Evolutionary conservation across 345 rosid species (phyloP).

Genomic region (Abelmoschus esculentus): DNA sequence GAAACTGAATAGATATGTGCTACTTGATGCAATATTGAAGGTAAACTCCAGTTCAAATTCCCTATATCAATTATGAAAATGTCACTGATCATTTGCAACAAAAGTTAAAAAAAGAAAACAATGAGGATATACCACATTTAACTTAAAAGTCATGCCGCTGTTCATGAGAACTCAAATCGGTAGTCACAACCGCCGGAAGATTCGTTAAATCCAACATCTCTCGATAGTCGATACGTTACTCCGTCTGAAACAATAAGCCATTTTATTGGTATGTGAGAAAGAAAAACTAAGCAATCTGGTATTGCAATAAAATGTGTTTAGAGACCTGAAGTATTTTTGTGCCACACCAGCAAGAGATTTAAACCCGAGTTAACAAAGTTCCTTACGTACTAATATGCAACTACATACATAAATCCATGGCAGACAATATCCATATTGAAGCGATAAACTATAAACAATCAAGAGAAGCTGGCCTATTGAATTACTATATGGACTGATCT

Average conservation of each 20-base stretch:
- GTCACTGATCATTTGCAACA: neutral
- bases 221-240: constrained; percentile 15
- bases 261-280: neutral
- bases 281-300: neutral
- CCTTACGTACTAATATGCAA: neutral
- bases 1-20: neutral
- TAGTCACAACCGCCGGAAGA: neutral
- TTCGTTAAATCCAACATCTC: neutral
- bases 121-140: neutral
- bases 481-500: neutral
- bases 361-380: neutral
- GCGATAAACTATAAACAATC: neutral
- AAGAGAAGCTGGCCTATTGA: neutral
- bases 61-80: neutral
- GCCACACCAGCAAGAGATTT: too few relatives aligned
- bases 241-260: constrained; percentile 28
- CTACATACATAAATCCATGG: neutral
- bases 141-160: neutral
- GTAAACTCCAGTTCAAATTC: neutral
- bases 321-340: too few relatives aligned
- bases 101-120: neutral
- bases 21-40: neutral
- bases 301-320: neutral
- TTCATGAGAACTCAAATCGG: neutral
- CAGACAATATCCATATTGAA: neutral